phyloP scores from a whole-genome alignment of 768 basidiomycete genomes.

The Lactarius pseudohatsudake region DNA sequence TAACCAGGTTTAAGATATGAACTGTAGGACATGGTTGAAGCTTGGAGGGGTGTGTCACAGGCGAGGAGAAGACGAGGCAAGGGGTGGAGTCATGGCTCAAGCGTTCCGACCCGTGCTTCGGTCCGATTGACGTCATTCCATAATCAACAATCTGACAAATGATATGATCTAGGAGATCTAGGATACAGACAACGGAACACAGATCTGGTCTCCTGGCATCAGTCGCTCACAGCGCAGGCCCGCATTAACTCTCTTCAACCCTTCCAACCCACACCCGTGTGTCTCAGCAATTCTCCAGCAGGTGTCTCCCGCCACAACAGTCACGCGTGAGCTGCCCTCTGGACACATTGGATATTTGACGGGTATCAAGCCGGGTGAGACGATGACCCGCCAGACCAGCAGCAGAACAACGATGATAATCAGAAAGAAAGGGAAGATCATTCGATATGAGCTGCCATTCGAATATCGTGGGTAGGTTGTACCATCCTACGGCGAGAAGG shows the following conservation, averaged over 20 bases:
- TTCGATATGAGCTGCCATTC: conserved; percentile 26
- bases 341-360: conserved; percentile 23
- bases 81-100: neutral
- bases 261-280: conserved; percentile 27
- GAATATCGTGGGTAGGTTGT: conserved; percentile 11
- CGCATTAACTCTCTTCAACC: conserved; percentile 19
- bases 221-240: conserved; percentile 24
- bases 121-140: neutral
- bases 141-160: neutral
- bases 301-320: conserved; percentile 29
- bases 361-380: conserved; percentile 17
- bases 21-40: conserved; percentile 16
- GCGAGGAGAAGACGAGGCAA: neutral
- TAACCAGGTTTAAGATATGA: conserved; percentile 19
- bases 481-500: conserved; percentile 3
- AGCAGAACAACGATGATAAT: conserved; percentile 29
- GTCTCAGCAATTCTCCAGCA: conserved; percentile 29
- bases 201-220: conserved; percentile 27
- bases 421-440: conserved; percentile 30
- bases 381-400: conserved; percentile 28
- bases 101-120: neutral
- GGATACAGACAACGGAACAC: conserved; percentile 19
- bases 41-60: neutral
- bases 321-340: conserved; percentile 26
- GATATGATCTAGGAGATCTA: conserved; percentile 2